Percentiles rank a stretch among this genome's conserved stretches.
These are phyloP conservation scores for Dactylonectria macrodidyma DNA, from an alignment of 2,329 filamentous ascomycete species.

Conservation along the genomic window DNA sequence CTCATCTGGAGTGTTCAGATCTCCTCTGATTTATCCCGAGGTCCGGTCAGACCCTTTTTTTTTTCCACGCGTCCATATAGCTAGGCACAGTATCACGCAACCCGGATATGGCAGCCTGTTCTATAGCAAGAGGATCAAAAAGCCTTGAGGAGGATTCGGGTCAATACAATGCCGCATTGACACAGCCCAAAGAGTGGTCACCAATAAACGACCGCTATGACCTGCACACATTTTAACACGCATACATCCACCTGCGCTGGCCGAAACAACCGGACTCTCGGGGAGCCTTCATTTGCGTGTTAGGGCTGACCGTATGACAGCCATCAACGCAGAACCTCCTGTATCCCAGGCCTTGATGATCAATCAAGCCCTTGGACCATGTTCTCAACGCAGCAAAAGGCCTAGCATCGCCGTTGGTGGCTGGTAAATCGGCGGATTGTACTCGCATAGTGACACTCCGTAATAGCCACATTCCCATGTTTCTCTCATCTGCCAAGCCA, in stretches of 20 bases:
- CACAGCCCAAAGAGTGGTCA: background rate
- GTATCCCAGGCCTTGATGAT: background rate
- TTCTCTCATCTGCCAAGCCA: background rate
- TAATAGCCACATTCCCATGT: background rate
- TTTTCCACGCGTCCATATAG: background rate
- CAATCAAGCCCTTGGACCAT: background rate
- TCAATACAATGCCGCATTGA: background rate
- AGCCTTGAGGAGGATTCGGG: background rate
- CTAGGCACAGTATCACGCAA: background rate
- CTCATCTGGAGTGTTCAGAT: background rate
- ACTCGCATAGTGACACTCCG: background rate
- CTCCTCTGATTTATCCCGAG: background rate
- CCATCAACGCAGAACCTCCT: background rate
- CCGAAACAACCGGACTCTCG: background rate
- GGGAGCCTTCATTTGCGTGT: background rate
- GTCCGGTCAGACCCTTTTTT: background rate
- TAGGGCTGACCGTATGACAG: conserved; percentile 10
- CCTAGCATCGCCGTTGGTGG: background rate
- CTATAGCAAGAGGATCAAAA: background rate
- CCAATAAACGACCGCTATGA: background rate
- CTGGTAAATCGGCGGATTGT: background rate
- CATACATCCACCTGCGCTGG: background rate
- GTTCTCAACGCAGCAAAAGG: background rate
- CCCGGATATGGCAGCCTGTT: background rate
- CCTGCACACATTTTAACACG: background rate